Evolutionary conservation across 169 alveolate genomes (phyloP).

Genomic region (Plasmodium chabaudi): DNA sequence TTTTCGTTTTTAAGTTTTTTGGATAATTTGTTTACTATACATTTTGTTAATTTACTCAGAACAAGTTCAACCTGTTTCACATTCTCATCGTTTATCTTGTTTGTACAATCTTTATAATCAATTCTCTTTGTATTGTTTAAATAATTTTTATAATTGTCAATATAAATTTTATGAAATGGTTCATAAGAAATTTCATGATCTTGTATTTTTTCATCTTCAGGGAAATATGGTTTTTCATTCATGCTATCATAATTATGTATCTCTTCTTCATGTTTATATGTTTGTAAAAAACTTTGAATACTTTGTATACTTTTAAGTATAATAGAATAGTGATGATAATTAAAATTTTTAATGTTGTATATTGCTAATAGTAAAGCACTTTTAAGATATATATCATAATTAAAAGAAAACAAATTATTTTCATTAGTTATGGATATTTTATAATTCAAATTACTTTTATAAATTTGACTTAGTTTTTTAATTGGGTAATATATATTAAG

Average conservation of each 20-base stretch:
- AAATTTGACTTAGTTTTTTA: conserved; percentile 46
- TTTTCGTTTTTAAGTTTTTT: conserved; percentile 24
- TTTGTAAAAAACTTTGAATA: conserved; percentile 25
- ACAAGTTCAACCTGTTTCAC: conserved; percentile 8
- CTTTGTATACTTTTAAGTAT: conserved; percentile 41
- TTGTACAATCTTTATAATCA: background rate
- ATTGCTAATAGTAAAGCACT: conserved; percentile 33
- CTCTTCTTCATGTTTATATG: background rate
- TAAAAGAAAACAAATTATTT: background rate
- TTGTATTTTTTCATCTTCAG: background rate
- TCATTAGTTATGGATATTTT: conserved; percentile 5
- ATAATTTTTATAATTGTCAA: background rate
- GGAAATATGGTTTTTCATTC: background rate
- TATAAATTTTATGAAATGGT: background rate
- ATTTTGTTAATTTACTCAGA: conserved; percentile 42
- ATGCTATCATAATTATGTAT: background rate
- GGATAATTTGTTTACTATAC: conserved; percentile 23
- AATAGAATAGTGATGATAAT: conserved; percentile 69
- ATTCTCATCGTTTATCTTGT: background rate
- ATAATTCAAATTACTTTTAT: background rate
- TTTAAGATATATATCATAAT: conserved; percentile 51
- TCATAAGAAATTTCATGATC: background rate
- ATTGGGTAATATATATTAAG: conserved; percentile 42
- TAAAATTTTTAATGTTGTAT: conserved; percentile 35
- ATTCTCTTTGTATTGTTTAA: background rate